Evolutionary conservation across 371 early-diverging fungal species (phyloP).

Genomic region (Circinella minor): DNA sequence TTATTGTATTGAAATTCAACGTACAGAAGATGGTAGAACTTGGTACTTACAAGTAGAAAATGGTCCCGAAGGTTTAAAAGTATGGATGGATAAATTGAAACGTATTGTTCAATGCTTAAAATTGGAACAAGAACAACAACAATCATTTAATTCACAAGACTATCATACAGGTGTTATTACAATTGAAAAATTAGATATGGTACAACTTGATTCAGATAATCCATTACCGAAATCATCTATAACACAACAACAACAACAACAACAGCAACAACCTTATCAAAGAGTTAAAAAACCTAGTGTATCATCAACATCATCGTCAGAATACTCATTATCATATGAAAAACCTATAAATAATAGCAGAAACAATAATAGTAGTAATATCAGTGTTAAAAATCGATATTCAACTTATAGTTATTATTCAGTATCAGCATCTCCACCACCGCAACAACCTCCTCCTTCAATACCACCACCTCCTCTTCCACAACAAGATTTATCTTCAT

Average conservation of each 20-base stretch:
- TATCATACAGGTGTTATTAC: constrained; percentile 5
- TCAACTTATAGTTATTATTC: not conserved
- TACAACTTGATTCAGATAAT: not conserved
- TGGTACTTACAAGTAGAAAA: constrained; percentile 44
- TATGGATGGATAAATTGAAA: constrained; percentile 39
- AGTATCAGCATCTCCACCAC: not conserved
- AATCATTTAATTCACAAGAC: too few relatives aligned
- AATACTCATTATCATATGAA: not conserved
- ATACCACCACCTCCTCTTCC: constrained; percentile 1
- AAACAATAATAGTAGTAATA: not conserved
- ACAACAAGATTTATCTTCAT: not conserved
- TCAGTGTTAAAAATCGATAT: not conserved
- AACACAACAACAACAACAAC: not conserved
- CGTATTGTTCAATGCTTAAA: constrained; percentile 22
- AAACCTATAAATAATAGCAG: not conserved
- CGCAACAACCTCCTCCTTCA: not conserved
- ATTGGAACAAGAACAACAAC: not conserved
- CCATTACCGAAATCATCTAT: not conserved
- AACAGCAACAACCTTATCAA: too few relatives aligned
- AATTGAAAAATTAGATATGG: not conserved
- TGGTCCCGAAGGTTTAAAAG: constrained; percentile 31
- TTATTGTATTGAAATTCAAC: constrained; percentile 39
- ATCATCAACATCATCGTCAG: not conserved
- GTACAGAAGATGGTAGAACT: constrained; percentile 21
- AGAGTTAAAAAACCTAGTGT: not conserved